These are phyloP conservation scores for Erodium maritimum DNA, from an alignment of 345 rosid species.

Conservation along the genomic window DNA sequence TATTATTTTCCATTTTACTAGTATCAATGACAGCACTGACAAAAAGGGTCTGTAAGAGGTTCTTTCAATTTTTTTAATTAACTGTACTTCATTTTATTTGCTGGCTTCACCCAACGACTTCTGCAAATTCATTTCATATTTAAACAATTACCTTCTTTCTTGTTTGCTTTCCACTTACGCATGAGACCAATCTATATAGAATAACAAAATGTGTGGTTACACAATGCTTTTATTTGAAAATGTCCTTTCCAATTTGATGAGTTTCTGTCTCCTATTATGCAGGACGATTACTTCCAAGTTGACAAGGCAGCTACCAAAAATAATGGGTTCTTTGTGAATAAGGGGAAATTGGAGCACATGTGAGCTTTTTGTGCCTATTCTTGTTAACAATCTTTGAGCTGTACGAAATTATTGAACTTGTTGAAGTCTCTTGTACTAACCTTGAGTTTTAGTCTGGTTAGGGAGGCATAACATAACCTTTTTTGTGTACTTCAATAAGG, in stretches of 20 bases:
- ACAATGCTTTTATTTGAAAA: not conserved
- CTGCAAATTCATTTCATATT: no score
- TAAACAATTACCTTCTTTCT: no score
- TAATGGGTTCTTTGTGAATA: conserved; percentile 17
- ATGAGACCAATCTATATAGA: no score
- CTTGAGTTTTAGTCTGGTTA: not conserved
- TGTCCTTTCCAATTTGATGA: not conserved
- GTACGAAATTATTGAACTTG: not conserved
- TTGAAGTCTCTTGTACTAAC: not conserved
- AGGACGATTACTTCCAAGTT: conserved; percentile 19
- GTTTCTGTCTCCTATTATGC: not conserved
- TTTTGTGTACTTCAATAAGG: not conserved
- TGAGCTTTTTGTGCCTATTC: conserved; percentile 6
- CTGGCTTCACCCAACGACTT: not conserved
- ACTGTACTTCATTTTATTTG: not conserved
- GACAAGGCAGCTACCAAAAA: conserved; percentile 13
- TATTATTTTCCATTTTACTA: not conserved
- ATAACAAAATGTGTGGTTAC: not conserved
- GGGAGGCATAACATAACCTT: not conserved
- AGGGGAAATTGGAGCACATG: conserved; percentile 16
- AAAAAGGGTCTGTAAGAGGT: not conserved
- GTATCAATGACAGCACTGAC: no score
- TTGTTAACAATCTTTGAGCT: not conserved
- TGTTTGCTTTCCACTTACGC: no score
- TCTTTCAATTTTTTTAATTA: not conserved